These are phyloP conservation scores for Cystobasidium pallidum DNA, from an alignment of 1,284 basidiomycete genomes.

Conservation along the genomic window DNA sequence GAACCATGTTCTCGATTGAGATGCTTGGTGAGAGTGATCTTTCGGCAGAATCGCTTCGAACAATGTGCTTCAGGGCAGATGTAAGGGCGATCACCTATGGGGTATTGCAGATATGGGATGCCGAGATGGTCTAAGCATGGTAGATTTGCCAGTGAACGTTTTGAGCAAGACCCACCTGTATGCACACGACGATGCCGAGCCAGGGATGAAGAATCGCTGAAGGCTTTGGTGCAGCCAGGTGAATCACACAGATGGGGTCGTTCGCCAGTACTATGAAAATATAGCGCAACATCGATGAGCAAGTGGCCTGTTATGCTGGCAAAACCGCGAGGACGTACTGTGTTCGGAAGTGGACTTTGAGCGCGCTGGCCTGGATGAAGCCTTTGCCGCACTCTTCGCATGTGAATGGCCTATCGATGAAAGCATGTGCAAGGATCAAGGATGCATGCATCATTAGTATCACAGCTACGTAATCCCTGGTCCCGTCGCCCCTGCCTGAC, in stretches of 20 bases:
- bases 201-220: constrained; percentile 64
- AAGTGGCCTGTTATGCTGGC: too few relatives aligned
- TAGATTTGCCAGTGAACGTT: neutral
- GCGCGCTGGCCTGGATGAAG: constrained; percentile 53
- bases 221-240: constrained; percentile 60
- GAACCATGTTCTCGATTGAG: constrained; percentile 54
- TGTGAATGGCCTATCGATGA: constrained; percentile 46
- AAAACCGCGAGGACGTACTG: constrained; percentile 55
- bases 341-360: constrained; percentile 55
- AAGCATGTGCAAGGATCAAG: too few relatives aligned
- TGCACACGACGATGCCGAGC: constrained; percentile 64
- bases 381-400: constrained; percentile 53
- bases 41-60: constrained; percentile 55
- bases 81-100: constrained; percentile 43
- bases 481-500: too few relatives aligned
- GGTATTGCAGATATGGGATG: neutral
- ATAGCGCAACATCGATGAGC: too few relatives aligned
- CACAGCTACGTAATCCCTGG: too few relatives aligned
- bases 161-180: constrained; percentile 26
- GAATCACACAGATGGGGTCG: constrained; percentile 62
- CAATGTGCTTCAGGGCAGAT: constrained; percentile 27
- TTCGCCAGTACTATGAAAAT: constrained; percentile 61
- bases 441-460: too few relatives aligned
- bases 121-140: neutral
- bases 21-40: constrained; percentile 60